These are phyloP conservation scores for Cardamine chenopodiifolia DNA, from an alignment of 345 rosid species.

Conservation along the genomic window DNA sequence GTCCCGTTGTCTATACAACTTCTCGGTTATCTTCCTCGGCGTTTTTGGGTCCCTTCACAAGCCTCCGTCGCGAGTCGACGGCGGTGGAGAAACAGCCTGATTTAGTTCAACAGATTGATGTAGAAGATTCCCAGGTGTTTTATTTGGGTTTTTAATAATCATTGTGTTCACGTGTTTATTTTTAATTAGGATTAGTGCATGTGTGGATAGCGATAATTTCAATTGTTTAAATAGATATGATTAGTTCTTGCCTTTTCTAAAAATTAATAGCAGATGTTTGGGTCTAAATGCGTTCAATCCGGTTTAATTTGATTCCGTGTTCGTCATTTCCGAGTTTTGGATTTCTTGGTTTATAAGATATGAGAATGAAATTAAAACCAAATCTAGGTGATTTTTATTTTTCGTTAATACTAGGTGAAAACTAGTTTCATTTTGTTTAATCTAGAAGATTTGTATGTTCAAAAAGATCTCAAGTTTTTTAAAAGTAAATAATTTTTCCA, in stretches of 20 bases:
- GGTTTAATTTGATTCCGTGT: background rate
- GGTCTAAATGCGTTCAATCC: conserved; percentile 2
- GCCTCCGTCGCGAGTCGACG: conserved; percentile 49
- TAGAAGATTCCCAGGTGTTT: conserved; percentile 41
- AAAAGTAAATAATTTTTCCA: background rate
- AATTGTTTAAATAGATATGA: background rate
- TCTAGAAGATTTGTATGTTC: background rate
- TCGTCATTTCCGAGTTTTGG: background rate
- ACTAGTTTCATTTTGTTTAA: background rate
- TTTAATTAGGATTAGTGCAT: background rate
- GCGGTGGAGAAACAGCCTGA: conserved; percentile 45
- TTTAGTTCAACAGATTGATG: conserved; percentile 35
- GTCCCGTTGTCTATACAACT: conserved; percentile 1
- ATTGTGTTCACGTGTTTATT: background rate
- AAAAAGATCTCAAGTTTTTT: background rate
- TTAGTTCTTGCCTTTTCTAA: background rate
- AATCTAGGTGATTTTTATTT: background rate
- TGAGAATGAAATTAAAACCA: background rate
- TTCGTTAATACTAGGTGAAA: background rate
- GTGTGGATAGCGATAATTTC: background rate
- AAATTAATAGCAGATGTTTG: background rate
- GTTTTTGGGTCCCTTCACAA: background rate
- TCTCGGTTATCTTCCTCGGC: conserved; percentile 12
- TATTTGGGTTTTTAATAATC: background rate
- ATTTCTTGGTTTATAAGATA: background rate